A percentile compares a stretch with the other conserved stretches of the same genome.
These are phyloP conservation scores for Ulota crispa DNA, from an alignment of 225 moss, liverwort and hornwort genomes.

Conservation along the genomic window DNA sequence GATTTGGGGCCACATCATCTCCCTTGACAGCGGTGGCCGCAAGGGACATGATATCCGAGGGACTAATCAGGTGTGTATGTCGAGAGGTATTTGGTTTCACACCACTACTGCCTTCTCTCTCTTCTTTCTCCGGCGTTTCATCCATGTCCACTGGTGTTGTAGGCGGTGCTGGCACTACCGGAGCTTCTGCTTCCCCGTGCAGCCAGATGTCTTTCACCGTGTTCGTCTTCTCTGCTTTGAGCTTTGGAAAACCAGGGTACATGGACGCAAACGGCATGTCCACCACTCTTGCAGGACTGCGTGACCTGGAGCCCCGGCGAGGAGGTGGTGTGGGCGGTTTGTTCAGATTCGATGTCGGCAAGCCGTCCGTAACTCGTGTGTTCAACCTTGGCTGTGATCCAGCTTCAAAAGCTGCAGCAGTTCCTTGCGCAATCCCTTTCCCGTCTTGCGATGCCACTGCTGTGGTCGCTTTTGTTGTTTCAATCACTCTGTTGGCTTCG, in stretches of 20 bases:
- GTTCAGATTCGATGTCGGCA: constrained; percentile 27
- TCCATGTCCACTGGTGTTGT: constrained; percentile 17
- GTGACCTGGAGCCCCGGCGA: constrained; percentile 54
- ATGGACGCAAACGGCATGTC: constrained; percentile 26
- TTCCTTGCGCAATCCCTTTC: constrained; percentile 18
- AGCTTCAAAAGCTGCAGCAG: constrained; percentile 1
- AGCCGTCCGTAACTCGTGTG: constrained; percentile 21
- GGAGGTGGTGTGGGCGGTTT: constrained; percentile 50
- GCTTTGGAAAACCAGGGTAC: constrained; percentile 15
- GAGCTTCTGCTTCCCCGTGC: constrained; percentile 28
- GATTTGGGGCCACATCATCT: constrained; percentile 31
- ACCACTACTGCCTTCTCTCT: constrained; percentile 43
- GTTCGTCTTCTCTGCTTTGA: constrained; percentile 36
- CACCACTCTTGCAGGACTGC: constrained; percentile 54
- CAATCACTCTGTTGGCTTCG: constrained; percentile 24
- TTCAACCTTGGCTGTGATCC: constrained; percentile 21
- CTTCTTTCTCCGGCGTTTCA: constrained; percentile 51
- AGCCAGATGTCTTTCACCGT: constrained; percentile 33
- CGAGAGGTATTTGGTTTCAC: constrained; percentile 29
- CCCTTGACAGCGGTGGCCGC: constrained; percentile 55
- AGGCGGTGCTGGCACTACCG: constrained; percentile 8
- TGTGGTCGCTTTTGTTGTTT: constrained; percentile 13
- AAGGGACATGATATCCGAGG: constrained; percentile 73
- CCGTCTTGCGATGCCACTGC: constrained; percentile 16
- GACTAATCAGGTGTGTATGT: constrained; percentile 57